Evolutionary conservation across 805 yeast genomes (phyloP).

Genomic region (Ogataea trehalophila): DNA sequence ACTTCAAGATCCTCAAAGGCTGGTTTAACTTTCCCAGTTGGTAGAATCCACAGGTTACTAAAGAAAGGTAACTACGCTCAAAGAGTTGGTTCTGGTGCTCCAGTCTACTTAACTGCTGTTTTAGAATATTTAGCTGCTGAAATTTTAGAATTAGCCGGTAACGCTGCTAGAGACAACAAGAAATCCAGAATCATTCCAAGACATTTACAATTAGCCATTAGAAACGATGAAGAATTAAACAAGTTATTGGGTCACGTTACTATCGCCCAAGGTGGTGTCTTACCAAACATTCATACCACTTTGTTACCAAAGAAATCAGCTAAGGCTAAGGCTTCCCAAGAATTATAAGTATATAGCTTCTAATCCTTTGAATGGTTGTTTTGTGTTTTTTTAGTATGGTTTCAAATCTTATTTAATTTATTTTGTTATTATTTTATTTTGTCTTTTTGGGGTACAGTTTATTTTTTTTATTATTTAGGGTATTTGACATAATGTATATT

Average conservation of each 20-base stretch:
- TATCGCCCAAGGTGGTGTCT: slow-evolving; percentile 98
- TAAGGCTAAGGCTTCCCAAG: slow-evolving; percentile 53
- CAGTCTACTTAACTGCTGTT: slow-evolving; percentile 95
- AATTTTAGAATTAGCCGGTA: slow-evolving; percentile 96
- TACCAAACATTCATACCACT: slow-evolving; percentile 94
- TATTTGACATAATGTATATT: slow-evolving; percentile 20
- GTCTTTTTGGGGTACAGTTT: slow-evolving; percentile 3
- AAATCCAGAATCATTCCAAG: slow-evolving; percentile 98
- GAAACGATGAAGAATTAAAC: slow-evolving; percentile 98
- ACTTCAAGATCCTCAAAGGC: slow-evolving; percentile 98
- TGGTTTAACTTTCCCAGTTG: slow-evolving; percentile 98
- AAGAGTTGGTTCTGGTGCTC: slow-evolving; percentile 99
- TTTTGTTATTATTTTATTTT: not conserved
- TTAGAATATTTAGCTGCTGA: slow-evolving; percentile 97
- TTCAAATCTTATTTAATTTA: slow-evolving; percentile 9
- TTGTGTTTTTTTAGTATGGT: slow-evolving; percentile 6
- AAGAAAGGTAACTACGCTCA: slow-evolving; percentile 98
- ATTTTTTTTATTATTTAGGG: slow-evolving; percentile 3
- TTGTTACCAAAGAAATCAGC: slow-evolving; percentile 64
- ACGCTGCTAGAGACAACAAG: slow-evolving; percentile 98
- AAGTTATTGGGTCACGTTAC: slow-evolving; percentile 89
- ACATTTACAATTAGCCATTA: slow-evolving; percentile 96
- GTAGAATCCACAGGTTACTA: slow-evolving; percentile 95
- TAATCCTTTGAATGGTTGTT: slow-evolving; percentile 4
- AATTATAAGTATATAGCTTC: slow-evolving; percentile 37